Percentiles rank a stretch among this genome's conserved stretches.
phyloP scores from a whole-genome alignment of 108 stramenopile genomes.

The Nitzschia palea region DNA sequence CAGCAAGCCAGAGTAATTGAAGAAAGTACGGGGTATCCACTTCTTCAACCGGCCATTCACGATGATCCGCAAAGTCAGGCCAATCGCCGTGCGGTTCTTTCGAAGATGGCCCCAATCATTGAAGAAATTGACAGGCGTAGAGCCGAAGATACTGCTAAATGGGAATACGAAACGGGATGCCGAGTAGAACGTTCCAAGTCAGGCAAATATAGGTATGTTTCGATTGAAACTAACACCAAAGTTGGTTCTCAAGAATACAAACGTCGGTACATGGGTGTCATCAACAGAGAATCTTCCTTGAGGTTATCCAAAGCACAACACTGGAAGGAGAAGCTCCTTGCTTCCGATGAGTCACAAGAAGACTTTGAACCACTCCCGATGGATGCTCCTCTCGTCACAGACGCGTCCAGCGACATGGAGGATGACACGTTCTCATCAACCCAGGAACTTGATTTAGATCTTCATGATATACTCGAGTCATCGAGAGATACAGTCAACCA shows the following conservation, averaged over 20 bases:
- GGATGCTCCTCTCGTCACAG: not conserved
- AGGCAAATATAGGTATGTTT: slow-evolving; percentile 39
- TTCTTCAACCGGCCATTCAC: not conserved
- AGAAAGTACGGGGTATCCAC: slow-evolving; percentile 24
- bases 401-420: not conserved
- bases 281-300: slow-evolving; percentile 1
- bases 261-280: slow-evolving; percentile 25
- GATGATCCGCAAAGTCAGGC: not conserved
- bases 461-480: not conserved
- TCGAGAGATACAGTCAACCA: not conserved
- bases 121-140: slow-evolving; percentile 36
- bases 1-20: slow-evolving; percentile 19
- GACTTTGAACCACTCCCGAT: not conserved
- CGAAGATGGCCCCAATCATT: slow-evolving; percentile 31
- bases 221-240: slow-evolving; percentile 27
- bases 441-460: slow-evolving; percentile 11
- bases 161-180: slow-evolving; percentile 26
- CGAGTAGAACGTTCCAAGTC: slow-evolving; percentile 30
- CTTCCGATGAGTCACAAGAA: not conserved
- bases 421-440: not conserved
- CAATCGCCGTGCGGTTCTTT: slow-evolving; percentile 22
- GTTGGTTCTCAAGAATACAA: slow-evolving; percentile 31
- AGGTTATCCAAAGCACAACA: slow-evolving; percentile 9
- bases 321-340: slow-evolving; percentile 25
- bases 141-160: slow-evolving; percentile 19